Conservation (phyloP, 345 rosid genomes). For the Pseudoturritis turrita region DNA sequence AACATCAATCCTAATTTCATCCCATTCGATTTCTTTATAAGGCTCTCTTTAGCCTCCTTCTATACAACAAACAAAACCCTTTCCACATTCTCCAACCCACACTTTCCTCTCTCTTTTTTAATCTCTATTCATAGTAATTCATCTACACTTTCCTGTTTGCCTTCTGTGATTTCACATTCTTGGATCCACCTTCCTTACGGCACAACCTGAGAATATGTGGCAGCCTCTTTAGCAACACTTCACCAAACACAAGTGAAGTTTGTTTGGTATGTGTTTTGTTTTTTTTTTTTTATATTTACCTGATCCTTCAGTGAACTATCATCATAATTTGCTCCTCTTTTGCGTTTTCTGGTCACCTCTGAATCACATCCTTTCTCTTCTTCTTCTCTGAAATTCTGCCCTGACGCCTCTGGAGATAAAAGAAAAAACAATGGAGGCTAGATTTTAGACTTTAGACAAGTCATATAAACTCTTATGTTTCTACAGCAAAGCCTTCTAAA, state of each 20-base stretch:
- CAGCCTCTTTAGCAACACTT: conserved; percentile 10
- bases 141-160: conserved; percentile 25
- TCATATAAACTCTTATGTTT: conserved; percentile 13
- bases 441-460: conserved; percentile 3
- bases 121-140: conserved; percentile 17
- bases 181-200: conserved; percentile 19
- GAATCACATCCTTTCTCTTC: conserved; percentile 25
- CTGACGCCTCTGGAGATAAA: conserved; percentile 53
- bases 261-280: not conserved
- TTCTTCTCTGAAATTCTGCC: conserved; percentile 67
- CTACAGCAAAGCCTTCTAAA: conserved; percentile 16
- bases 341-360: conserved; percentile 15
- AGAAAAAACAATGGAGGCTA: not conserved
- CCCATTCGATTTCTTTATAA: conserved; percentile 1
- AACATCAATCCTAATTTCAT: not conserved
- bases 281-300: conserved; percentile 25
- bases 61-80: conserved; percentile 14
- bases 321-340: conserved; percentile 19
- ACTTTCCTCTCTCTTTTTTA: not conserved
- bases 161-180: not conserved
- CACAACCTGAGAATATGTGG: conserved; percentile 27
- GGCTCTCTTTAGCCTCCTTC: conserved; percentile 28
- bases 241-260: not conserved
- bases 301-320: conserved; percentile 28
- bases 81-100: not conserved